phyloP scores from a whole-genome alignment of 768 basidiomycete species.

The Galerina sulciceps region DNA sequence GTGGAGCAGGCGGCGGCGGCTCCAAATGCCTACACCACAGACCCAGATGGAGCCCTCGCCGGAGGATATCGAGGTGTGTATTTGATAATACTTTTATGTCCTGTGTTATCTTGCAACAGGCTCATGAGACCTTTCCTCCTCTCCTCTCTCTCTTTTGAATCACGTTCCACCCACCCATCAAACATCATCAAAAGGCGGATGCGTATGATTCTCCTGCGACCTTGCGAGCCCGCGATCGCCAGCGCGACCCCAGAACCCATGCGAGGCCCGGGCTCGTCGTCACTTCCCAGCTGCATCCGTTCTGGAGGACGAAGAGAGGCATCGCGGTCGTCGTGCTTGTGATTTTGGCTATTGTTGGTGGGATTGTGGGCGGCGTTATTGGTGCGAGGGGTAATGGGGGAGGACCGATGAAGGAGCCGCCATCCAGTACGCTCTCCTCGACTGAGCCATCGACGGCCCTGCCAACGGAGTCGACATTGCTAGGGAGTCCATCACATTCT shows the following conservation, averaged over 20 bases:
- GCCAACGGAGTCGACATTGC: neutral
- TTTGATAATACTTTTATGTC: neutral
- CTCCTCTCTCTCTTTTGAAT: neutral
- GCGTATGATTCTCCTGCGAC: neutral
- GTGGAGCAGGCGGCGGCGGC: neutral
- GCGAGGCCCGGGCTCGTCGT: slow-evolving; percentile 10
- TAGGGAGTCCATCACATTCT: neutral
- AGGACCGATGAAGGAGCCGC: neutral
- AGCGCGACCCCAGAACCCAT: no score
- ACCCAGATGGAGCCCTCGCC: slow-evolving; percentile 1
- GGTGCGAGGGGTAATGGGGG: slow-evolving; percentile 13
- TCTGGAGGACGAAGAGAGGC: slow-evolving; percentile 27
- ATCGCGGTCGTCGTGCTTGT: slow-evolving; percentile 15
- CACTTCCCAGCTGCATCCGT: slow-evolving; percentile 22
- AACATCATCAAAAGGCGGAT: slow-evolving; percentile 3
- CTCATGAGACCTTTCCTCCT: neutral
- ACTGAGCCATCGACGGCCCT: neutral
- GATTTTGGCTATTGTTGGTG: slow-evolving; percentile 23
- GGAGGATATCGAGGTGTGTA: slow-evolving; percentile 17
- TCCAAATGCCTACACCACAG: slow-evolving; percentile 6
- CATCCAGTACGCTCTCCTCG: neutral
- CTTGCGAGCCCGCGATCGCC: no score
- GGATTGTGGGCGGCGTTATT: slow-evolving; percentile 28
- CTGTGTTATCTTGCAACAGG: neutral
- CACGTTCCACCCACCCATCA: neutral